Conservation (phyloP, 768 basidiomycete species). For the Mycena filopes region DNA sequence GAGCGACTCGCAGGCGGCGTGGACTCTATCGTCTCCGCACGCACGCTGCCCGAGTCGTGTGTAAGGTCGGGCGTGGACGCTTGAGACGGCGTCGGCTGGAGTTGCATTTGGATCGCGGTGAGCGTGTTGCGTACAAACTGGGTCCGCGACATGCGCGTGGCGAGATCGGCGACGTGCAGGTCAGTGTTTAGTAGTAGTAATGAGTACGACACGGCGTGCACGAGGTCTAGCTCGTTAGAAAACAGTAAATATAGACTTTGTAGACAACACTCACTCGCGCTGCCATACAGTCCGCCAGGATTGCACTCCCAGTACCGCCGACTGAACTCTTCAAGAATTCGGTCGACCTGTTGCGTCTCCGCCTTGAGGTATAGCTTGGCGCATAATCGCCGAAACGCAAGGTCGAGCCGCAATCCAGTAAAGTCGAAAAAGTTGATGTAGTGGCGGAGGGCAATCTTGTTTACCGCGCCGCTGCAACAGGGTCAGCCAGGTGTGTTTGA, state of each 20-base stretch:
- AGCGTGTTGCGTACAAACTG: slow-evolving; percentile 96
- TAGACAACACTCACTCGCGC: slow-evolving; percentile 71
- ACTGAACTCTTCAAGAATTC: slow-evolving; percentile 93
- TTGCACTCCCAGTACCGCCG: slow-evolving; percentile 94
- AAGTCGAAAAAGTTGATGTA: slow-evolving; percentile 96
- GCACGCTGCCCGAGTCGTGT: slow-evolving; percentile 75
- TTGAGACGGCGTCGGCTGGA: slow-evolving; percentile 65
- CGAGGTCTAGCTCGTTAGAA: slow-evolving; percentile 67
- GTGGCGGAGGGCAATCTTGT: slow-evolving; percentile 76
- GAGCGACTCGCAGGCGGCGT: slow-evolving; percentile 52
- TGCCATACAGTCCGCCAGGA: slow-evolving; percentile 81
- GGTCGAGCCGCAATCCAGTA: slow-evolving; percentile 79
- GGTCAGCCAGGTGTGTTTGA: too few relatives aligned
- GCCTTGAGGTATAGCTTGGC: slow-evolving; percentile 93
- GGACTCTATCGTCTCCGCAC: slow-evolving; percentile 58
- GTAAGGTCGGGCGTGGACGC: slow-evolving; percentile 72
- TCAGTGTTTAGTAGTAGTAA: slow-evolving; percentile 96
- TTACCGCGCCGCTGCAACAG: slow-evolving; percentile 71
- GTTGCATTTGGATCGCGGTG: slow-evolving; percentile 82
- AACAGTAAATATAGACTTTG: not conserved
- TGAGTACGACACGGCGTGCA: slow-evolving; percentile 96
- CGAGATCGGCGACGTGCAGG: slow-evolving; percentile 92
- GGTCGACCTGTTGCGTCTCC: slow-evolving; percentile 97
- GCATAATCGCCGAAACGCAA: slow-evolving; percentile 93
- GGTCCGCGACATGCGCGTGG: slow-evolving; percentile 87